These are phyloP conservation scores for Fonsecaea monophora DNA, from an alignment of 2,329 filamentous ascomycete species.

Conservation along the genomic window DNA sequence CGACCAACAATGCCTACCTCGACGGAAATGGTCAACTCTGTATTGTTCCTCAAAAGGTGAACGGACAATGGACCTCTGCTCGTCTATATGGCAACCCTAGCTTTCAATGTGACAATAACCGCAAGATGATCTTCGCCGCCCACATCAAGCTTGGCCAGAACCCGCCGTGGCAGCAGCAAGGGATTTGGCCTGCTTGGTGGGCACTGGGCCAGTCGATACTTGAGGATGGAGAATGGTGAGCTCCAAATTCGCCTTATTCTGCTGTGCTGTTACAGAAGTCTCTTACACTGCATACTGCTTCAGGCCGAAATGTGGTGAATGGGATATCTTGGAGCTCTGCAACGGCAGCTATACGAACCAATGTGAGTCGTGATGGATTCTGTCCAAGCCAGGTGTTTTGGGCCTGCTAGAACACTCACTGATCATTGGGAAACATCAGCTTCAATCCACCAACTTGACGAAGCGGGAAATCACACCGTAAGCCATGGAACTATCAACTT, in stretches of 20 bases:
- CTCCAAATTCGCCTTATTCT: neutral
- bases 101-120: neutral
- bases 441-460: neutral
- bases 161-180: neutral
- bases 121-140: slow-evolving; percentile 12
- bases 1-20: slow-evolving; percentile 1
- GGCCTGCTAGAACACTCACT: neutral
- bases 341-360: neutral
- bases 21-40: neutral
- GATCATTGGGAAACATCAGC: neutral
- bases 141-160: slow-evolving; percentile 9
- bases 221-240: neutral
- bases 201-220: slow-evolving; percentile 5
- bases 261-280: neutral
- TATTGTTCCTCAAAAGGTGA: neutral
- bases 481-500: neutral
- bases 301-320: slow-evolving; percentile 8
- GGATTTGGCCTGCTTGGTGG: slow-evolving; percentile 12
- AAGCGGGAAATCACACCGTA: neutral
- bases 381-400: neutral
- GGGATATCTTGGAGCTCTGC: slow-evolving; percentile 7
- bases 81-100: neutral
- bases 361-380: neutral
- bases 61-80: slow-evolving; percentile 8
- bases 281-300: neutral